Evolutionary conservation across 2,329 filamentous ascomycete species (phyloP).

Genomic region (Trichoderma sp.): DNA sequence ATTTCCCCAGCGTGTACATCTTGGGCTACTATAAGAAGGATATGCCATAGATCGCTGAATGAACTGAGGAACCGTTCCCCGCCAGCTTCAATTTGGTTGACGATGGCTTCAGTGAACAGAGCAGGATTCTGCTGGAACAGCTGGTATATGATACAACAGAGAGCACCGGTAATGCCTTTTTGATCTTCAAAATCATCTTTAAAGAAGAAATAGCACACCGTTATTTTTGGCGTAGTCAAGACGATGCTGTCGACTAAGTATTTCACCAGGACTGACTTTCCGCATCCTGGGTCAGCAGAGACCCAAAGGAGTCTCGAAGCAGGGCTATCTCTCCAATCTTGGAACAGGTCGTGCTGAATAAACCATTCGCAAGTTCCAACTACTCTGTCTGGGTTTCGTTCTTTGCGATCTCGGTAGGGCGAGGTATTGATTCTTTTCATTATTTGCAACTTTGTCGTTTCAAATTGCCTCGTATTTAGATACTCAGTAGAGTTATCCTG

Average conservation of each 20-base stretch:
- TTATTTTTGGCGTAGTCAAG: constrained; percentile 20
- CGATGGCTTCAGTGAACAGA: neutral
- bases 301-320: constrained; percentile 24
- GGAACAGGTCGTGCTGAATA: neutral
- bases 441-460: neutral
- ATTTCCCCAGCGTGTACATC: neutral
- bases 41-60: neutral
- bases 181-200: neutral
- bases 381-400: neutral
- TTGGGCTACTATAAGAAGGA: neutral
- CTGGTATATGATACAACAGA: neutral
- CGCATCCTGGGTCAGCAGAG: constrained; percentile 44
- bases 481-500: neutral
- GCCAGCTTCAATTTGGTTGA: neutral
- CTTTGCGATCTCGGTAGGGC: constrained; percentile 19
- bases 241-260: constrained; percentile 36
- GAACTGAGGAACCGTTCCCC: neutral
- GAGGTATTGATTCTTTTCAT: constrained; percentile 4
- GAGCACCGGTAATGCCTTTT: neutral
- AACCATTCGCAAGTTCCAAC: neutral
- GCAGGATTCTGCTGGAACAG: neutral
- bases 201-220: neutral
- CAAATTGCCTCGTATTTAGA: neutral
- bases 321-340: neutral
- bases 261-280: constrained; percentile 43